phyloP scores from a whole-genome alignment of 352 stramenopile genomes.

The Globisporangium barbulae region DNA sequence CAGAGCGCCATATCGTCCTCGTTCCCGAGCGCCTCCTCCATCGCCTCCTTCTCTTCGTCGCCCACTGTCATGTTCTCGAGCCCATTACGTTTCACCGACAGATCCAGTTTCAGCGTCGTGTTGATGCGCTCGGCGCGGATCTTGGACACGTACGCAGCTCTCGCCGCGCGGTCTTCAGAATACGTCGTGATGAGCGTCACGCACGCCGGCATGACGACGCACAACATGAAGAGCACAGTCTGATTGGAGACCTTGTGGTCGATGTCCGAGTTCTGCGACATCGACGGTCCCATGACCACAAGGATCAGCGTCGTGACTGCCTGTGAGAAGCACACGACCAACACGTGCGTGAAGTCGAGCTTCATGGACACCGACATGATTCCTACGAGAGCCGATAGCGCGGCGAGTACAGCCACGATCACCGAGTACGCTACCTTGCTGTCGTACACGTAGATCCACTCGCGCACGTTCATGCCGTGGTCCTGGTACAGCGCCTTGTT shows the following conservation, averaged over 20 bases:
- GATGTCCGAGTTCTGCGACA: slow-evolving; percentile 46
- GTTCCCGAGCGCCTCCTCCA: slow-evolving; percentile 44
- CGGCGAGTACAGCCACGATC: slow-evolving; percentile 59
- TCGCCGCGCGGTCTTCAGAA: slow-evolving; percentile 62
- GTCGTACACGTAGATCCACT: slow-evolving; percentile 67
- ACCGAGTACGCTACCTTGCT: slow-evolving; percentile 59
- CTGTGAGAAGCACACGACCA: slow-evolving; percentile 47
- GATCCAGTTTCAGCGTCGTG: slow-evolving; percentile 73
- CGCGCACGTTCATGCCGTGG: slow-evolving; percentile 44
- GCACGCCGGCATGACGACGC: slow-evolving; percentile 57
- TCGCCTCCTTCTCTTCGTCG: slow-evolving; percentile 50
- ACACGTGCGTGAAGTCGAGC: slow-evolving; percentile 72
- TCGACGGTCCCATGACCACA: slow-evolving; percentile 39
- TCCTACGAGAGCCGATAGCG: slow-evolving; percentile 50
- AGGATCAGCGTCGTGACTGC: slow-evolving; percentile 57
- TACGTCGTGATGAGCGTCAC: slow-evolving; percentile 74
- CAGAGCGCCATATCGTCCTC: slow-evolving; percentile 52
- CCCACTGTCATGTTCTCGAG: slow-evolving; percentile 66
- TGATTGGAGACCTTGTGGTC: slow-evolving; percentile 46
- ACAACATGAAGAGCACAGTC: slow-evolving; percentile 56
- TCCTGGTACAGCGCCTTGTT: slow-evolving; percentile 15
- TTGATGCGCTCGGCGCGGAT: slow-evolving; percentile 76
- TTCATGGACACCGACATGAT: slow-evolving; percentile 76
- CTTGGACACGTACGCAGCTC: slow-evolving; percentile 73
- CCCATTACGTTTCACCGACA: slow-evolving; percentile 68